phyloP scores from a whole-genome alignment of 2,329 filamentous ascomycete species.

The Calonectria pauciramosa region DNA sequence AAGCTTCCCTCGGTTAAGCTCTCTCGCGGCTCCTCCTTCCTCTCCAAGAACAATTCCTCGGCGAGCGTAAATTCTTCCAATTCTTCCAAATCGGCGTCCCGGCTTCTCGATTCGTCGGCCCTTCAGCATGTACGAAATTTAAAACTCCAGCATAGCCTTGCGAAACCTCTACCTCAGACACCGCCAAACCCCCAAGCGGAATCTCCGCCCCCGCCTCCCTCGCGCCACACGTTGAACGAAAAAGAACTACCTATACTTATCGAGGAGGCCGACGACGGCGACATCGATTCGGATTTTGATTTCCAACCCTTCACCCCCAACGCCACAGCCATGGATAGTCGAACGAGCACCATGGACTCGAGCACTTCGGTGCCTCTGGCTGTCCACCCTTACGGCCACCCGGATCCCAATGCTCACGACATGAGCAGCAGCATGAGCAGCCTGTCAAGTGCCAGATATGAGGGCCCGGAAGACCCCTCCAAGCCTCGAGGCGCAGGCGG shows the following conservation, averaged over 20 bases:
- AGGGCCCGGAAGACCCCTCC: constrained; percentile 62
- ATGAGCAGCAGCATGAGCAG: constrained; percentile 63
- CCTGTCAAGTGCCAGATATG: constrained; percentile 58
- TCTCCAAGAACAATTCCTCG: constrained; percentile 50
- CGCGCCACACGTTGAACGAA: constrained; percentile 1
- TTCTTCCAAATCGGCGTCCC: constrained; percentile 34
- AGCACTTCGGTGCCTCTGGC: constrained; percentile 49
- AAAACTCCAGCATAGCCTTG: constrained; percentile 69
- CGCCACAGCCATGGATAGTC: constrained; percentile 53
- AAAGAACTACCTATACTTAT: constrained; percentile 46
- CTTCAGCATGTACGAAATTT: constrained; percentile 66
- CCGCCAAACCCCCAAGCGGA: constrained; percentile 51
- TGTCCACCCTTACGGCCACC: constrained; percentile 54
- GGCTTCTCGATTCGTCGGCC: constrained; percentile 36
- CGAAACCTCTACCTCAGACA: constrained; percentile 69
- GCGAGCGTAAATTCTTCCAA: constrained; percentile 33
- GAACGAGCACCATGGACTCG: constrained; percentile 66
- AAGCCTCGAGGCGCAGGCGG: constrained; percentile 67
- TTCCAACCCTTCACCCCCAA: constrained; percentile 27
- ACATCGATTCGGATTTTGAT: constrained; percentile 48
- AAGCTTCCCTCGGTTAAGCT: constrained; percentile 61
- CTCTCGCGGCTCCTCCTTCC: constrained; percentile 59
- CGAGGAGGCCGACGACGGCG: constrained; percentile 38
- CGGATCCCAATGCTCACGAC: constrained; percentile 52
- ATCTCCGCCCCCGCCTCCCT: constrained; percentile 44